Evolutionary conservation across 352 stramenopile genomes (phyloP), one percentile per base, ranked within the genome.

Genomic region (Hyaloperonospora brassicae): DNA sequence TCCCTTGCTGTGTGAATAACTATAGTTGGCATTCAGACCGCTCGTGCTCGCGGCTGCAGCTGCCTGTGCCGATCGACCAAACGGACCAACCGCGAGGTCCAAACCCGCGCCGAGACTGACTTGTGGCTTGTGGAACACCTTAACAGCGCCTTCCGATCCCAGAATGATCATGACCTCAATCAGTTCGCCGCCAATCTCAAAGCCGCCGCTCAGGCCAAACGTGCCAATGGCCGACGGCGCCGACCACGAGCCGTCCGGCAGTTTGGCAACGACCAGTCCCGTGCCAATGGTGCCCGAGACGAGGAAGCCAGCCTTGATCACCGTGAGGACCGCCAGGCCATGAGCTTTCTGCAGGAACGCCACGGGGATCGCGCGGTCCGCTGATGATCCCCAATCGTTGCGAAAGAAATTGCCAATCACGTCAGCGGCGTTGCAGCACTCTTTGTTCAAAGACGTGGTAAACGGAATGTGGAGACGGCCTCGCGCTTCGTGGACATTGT

Each of bases 121-220:
- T 45, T 87, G 67, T 54, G 76, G 64, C 73, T 86, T 70, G 66
- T 88, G 77, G 53, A 96, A 89, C 22, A 95, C 69, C 49, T 93
- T 73, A 1, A 97, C 84, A 5, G 88, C 82, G 22, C 73, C 72
- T 47, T 95, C 81, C 0, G 76, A 95, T 55, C 93, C 94, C 1
- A 97, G 69, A 43, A 97, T 77, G 66, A 97, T 95, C 42, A 96
- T 80, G 24, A 97, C 78, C 65, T 97, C 88, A 0, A 88, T 84
- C 3, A 97, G 25, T 65, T 97, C 85, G 17, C 87, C 84, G 25
- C 89, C 88, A 41, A 97, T 64, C 42, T 97, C 64, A 36, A 86
- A 86, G 55, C 89, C 88, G 68, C 68, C 70, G 23, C 81, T 78
- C 5, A 97, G 62, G 43, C 89, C 88, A 10, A 86, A 73, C 0